Percentiles rank a stretch among this genome's conserved stretches.
These are phyloP conservation scores for Candida pseudoviswanathii DNA, from an alignment of 1,139 yeast genomes.

Conservation along the genomic window DNA sequence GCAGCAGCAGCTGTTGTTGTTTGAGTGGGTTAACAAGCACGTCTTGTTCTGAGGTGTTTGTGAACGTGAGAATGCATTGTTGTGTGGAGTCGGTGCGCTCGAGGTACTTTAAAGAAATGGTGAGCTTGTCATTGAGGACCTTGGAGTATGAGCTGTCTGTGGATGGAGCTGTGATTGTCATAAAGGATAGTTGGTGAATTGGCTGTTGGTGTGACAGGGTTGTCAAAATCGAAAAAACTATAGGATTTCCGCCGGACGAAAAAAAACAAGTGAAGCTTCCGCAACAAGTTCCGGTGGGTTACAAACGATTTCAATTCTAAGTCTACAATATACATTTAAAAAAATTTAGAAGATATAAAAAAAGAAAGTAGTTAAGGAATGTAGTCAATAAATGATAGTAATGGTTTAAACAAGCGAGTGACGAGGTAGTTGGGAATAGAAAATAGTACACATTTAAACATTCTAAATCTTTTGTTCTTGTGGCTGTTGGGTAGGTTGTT, in stretches of 20 bases:
- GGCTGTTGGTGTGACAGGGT: background rate
- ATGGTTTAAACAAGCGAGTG: background rate
- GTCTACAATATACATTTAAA: conserved; percentile 2
- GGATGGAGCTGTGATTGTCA: background rate
- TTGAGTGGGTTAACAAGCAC: conserved; percentile 13
- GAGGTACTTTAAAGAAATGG: conserved; percentile 13
- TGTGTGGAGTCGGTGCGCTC: conserved; percentile 1
- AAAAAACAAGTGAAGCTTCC: background rate
- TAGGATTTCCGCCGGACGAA: background rate
- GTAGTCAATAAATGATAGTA: background rate
- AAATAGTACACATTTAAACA: background rate
- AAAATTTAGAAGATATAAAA: background rate
- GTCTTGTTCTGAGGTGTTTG: conserved; percentile 13
- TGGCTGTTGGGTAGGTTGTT: conserved; percentile 34
- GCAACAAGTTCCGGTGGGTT: background rate
- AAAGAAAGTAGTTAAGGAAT: background rate
- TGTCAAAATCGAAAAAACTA: background rate
- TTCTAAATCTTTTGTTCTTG: conserved; percentile 9
- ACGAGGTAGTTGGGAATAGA: background rate
- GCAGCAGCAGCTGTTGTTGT: conserved; percentile 1
- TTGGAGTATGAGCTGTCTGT: conserved; percentile 12
- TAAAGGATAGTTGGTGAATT: background rate
- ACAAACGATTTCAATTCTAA: background rate
- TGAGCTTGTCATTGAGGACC: conserved; percentile 12
- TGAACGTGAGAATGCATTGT: conserved; percentile 14